Conservation (phyloP, 208 protist species). For the Herpetomonas samuelpessoai region DNA sequence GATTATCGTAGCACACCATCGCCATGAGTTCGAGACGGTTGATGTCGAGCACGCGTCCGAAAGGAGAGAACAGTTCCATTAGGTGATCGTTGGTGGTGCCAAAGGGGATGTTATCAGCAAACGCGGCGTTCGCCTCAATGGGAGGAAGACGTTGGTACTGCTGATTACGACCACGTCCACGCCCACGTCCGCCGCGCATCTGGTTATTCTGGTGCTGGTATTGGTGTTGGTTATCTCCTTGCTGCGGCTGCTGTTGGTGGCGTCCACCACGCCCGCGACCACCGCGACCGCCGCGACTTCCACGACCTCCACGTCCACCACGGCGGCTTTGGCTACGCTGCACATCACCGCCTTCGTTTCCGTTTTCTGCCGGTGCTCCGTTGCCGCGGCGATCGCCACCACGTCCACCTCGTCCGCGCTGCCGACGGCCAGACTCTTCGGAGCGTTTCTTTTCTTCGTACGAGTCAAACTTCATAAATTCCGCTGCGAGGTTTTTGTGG, state of each 20-base stretch:
- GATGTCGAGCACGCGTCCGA: constrained; percentile 78
- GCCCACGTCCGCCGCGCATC: background rate
- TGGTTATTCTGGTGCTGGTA: background rate
- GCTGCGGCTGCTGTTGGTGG: background rate
- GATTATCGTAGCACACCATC: constrained; percentile 78
- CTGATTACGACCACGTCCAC: constrained; percentile 9
- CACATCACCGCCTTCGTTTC: background rate
- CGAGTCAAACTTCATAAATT: constrained; percentile 61
- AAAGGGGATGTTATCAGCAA: constrained; percentile 85
- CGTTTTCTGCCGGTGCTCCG: background rate
- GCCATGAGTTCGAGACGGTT: constrained; percentile 72
- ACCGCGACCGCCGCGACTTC: background rate
- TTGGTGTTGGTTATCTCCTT: background rate
- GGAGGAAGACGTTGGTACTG: constrained; percentile 30
- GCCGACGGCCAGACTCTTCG: background rate
- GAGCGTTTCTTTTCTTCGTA: constrained; percentile 25
- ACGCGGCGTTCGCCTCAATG: constrained; percentile 57
- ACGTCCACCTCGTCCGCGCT: background rate
- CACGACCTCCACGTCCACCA: constrained; percentile 8
- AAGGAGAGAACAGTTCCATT: constrained; percentile 66
- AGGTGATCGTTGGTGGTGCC: constrained; percentile 73
- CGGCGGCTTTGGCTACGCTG: constrained; percentile 5
- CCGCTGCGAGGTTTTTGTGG: constrained; percentile 41
- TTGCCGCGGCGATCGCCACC: background rate
- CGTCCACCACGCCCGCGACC: background rate